phyloP scores from a whole-genome alignment of 2,329 filamentous ascomycete species.

The Fusarium veterinarium region DNA sequence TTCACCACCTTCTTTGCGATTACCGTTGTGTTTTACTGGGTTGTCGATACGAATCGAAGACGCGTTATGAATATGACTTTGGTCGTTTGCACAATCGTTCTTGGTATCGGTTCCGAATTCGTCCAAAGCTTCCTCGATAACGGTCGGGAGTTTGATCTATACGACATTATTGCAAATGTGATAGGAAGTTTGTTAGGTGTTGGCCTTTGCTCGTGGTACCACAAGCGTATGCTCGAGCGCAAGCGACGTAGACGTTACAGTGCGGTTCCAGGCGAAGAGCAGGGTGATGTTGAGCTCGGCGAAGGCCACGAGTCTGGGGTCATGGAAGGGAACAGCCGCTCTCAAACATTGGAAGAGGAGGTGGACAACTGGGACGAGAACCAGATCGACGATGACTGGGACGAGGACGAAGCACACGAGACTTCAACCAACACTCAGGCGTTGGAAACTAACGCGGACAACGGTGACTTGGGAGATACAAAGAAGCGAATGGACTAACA shows the following conservation, averaged over 20 bases:
- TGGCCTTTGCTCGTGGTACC: conserved; percentile 87
- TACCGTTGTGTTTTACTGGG: conserved; percentile 94
- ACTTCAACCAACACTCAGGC: conserved; percentile 19
- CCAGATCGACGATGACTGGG: conserved; percentile 67
- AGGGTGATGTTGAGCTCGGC: conserved; percentile 81
- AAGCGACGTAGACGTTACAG: conserved; percentile 79
- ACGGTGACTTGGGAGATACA: conserved; percentile 45
- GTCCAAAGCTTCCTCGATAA: conserved; percentile 81
- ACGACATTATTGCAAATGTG: conserved; percentile 89
- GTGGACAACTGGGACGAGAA: conserved; percentile 97
- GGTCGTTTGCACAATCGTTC: conserved; percentile 77
- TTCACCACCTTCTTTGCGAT: conserved; percentile 89
- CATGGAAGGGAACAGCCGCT: conserved; percentile 51
- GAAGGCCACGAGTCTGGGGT: conserved; percentile 76
- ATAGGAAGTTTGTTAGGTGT: conserved; percentile 79
- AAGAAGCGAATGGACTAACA: conserved; percentile 51
- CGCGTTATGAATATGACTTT: conserved; percentile 87
- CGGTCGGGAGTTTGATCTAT: conserved; percentile 77
- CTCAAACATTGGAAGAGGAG: conserved; percentile 75
- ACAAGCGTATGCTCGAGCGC: conserved; percentile 93
- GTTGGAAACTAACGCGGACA: conserved; percentile 39
- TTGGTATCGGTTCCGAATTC: conserved; percentile 81
- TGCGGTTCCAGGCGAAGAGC: conserved; percentile 72
- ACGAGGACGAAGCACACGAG: conserved; percentile 59
- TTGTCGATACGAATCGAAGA: conserved; percentile 88